A percentile compares a stretch with the other conserved stretches of the same genome.
These are phyloP conservation scores for Hypoxylon sp. DNA, from an alignment of 2,329 filamentous ascomycete genomes.

Conservation along the genomic window DNA sequence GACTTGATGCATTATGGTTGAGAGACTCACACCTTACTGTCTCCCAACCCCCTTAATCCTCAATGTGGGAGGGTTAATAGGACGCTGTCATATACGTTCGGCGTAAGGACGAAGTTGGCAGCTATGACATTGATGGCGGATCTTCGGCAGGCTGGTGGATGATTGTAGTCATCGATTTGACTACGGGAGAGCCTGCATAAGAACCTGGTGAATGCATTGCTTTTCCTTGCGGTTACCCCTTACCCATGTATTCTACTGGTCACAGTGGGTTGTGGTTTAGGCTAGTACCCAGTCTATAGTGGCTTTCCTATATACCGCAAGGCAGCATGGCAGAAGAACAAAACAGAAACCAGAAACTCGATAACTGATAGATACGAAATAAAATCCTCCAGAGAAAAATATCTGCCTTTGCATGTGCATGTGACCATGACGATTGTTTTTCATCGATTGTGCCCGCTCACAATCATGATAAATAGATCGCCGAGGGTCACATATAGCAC, in stretches of 20 bases:
- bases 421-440: not conserved
- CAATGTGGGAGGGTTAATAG: slow-evolving; percentile 4
- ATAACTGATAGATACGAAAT: slow-evolving; percentile 10
- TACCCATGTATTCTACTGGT: not conserved
- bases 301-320: not conserved
- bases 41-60: not conserved
- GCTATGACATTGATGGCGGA: slow-evolving; percentile 6
- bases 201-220: not conserved
- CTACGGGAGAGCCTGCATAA: not conserved
- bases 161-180: not conserved
- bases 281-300: slow-evolving; percentile 1
- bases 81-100: slow-evolving; percentile 4
- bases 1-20: slow-evolving; percentile 18
- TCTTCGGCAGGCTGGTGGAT: not conserved
- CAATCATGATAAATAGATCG: not conserved
- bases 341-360: not conserved
- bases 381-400: slow-evolving; percentile 1
- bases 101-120: slow-evolving; percentile 17
- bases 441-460: not conserved
- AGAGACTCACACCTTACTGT: slow-evolving; percentile 4
- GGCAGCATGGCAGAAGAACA: too few species aligned
- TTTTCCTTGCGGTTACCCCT: not conserved
- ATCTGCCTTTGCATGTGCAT: not conserved
- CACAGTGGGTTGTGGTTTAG: not conserved
- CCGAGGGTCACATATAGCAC: not conserved